Evolutionary conservation across 148 eudicot genomes (phyloP), one percentile per base, ranked within the genome.

Genomic region (Chenopodium album): DNA sequence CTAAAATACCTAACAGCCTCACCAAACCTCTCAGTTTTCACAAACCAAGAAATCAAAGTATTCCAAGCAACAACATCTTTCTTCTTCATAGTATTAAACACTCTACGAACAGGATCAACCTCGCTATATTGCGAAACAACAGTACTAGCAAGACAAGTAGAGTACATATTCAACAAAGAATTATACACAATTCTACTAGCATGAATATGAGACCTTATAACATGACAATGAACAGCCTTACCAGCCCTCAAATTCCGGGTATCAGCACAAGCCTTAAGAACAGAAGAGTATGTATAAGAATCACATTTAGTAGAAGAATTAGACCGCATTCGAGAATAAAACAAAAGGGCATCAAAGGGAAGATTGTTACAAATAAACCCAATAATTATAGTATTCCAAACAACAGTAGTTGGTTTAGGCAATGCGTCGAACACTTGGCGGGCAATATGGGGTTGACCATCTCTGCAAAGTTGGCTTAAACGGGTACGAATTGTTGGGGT

Each of bases 371-470:
- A 95, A 16, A 95, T 87, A 66, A 86, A 89, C 68, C 99, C 98
- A 85, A 95, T 95, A 8, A 95, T 89, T 1, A 95, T 90, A 1
- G 98, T 90, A 90, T 95, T 95, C 94, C 97, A 95, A 22, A 95
- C 82, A 7, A 93, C 98, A 56, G 94, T 95, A 26, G 85, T 93
- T 84, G 94, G 98, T 31, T 79, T 83, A 48, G 94, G 94, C 91
- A 91, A 87, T 88, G 81, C n/a, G 72, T 94, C 97, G 87, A 94
- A 92, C 92, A 92, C 75, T 48, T 94, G 92, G 91, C 89, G 94
- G 16, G 97, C 98, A 76, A 94, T 80, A 26, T 79, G 83, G 81
- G 89, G 84, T 70, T 92, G 87, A 68, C 97, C 97, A 70, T 94
- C 84, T 76, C 84, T 56, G 85, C 96, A 94, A 7, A 92, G 87